These are phyloP conservation scores for Cordia subcordata DNA, from an alignment of 257 asterid genomes.

Conservation along the genomic window DNA sequence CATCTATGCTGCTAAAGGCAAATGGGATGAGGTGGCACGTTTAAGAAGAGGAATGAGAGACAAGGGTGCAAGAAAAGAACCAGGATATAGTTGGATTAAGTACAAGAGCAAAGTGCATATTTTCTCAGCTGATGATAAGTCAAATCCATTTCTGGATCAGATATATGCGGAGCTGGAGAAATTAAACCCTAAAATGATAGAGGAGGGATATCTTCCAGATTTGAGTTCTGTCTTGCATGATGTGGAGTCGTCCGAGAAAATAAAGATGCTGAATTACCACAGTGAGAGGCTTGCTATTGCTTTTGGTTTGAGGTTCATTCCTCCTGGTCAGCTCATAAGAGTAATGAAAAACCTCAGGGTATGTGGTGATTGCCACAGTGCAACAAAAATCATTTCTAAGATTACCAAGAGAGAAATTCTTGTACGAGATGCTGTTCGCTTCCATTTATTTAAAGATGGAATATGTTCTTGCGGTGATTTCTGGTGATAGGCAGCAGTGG, in stretches of 20 bases:
- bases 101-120: conserved; percentile 40
- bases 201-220: conserved; percentile 46
- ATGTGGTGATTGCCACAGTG: conserved; percentile 41
- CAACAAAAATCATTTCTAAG: conserved; percentile 42
- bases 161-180: conserved; percentile 44
- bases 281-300: conserved; percentile 51
- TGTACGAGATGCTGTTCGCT: conserved; percentile 38
- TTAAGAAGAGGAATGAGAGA: conserved; percentile 46
- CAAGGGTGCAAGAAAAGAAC: conserved; percentile 36
- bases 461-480: conserved; percentile 47
- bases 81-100: conserved; percentile 47
- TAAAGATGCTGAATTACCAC: conserved; percentile 34
- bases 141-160: conserved; percentile 39
- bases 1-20: conserved; percentile 35
- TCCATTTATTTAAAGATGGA: conserved; percentile 42
- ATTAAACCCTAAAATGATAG: conserved; percentile 34
- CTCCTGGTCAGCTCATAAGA: conserved; percentile 28
- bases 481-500: conserved; percentile 22
- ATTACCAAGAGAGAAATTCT: conserved; percentile 43
- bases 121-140: conserved; percentile 44
- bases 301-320: conserved; percentile 36
- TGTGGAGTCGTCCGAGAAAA: conserved; percentile 33
- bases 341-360: conserved; percentile 45
- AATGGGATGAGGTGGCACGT: conserved; percentile 42
- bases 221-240: conserved; percentile 35